Evolutionary conservation across 1,284 basidiomycete species (phyloP).

Genomic region (Malassezia obtusa): DNA sequence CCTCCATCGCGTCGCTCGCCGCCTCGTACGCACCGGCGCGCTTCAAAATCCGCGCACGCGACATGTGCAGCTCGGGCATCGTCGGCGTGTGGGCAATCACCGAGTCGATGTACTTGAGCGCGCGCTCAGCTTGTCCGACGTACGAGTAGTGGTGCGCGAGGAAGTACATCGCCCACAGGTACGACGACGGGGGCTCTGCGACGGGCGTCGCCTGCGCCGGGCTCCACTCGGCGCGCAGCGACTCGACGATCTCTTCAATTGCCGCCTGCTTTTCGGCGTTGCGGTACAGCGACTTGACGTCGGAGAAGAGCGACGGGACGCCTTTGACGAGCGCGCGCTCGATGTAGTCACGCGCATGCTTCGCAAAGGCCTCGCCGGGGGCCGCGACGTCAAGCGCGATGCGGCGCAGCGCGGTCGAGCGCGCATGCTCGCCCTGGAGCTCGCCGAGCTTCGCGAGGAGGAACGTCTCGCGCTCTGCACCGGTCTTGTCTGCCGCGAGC

Average conservation of each 20-base stretch:
- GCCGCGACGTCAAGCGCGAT: constrained; percentile 26
- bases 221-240: constrained; percentile 26
- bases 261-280: constrained; percentile 56
- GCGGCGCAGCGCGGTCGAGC: constrained; percentile 31
- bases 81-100: constrained; percentile 80
- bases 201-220: constrained; percentile 15
- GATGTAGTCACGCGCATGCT: constrained; percentile 63
- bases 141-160: constrained; percentile 77
- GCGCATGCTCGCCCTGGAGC: constrained; percentile 26
- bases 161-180: constrained; percentile 92
- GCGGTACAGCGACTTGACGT: constrained; percentile 79
- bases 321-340: constrained; percentile 67
- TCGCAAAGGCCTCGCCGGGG: constrained; percentile 56
- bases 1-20: constrained; percentile 68
- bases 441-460: constrained; percentile 18
- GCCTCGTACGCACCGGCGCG: constrained; percentile 69
- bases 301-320: constrained; percentile 85
- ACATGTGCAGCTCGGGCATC: constrained; percentile 78
- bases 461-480: constrained; percentile 6
- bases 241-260: constrained; percentile 61
- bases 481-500: constrained; percentile 50
- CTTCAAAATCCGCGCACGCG: constrained; percentile 75
- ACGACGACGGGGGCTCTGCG: constrained; percentile 65
- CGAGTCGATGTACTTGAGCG: constrained; percentile 60
- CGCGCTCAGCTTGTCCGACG: constrained; percentile 50